These are phyloP conservation scores for Yamadazyma jaroonii DNA, from an alignment of 1,139 yeast genomes.

Conservation along the genomic window DNA sequence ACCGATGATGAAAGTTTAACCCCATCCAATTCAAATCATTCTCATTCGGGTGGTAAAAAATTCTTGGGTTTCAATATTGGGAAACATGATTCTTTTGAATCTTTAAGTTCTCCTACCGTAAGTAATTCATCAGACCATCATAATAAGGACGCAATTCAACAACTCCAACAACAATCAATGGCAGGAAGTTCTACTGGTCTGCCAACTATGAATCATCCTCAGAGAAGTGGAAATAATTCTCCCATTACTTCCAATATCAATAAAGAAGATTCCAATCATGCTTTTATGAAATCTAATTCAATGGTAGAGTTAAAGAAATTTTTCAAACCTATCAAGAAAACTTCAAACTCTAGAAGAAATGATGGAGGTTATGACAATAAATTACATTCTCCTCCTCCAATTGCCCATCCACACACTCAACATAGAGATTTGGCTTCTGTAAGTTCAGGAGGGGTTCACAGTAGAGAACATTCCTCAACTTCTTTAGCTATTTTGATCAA, in stretches of 20 bases:
- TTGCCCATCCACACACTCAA: slow-evolving; percentile 11
- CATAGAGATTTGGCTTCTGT: not conserved
- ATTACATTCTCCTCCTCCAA: slow-evolving; percentile 32
- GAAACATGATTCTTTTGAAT: slow-evolving; percentile 37
- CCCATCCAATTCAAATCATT: slow-evolving; percentile 35
- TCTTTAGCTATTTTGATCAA: slow-evolving; percentile 44
- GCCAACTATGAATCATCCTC: slow-evolving; percentile 2
- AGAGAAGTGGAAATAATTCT: slow-evolving; percentile 7
- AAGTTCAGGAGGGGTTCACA: slow-evolving; percentile 15
- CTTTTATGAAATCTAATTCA: slow-evolving; percentile 33
- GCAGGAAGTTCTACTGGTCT: slow-evolving; percentile 10
- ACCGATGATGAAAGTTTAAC: slow-evolving; percentile 27
- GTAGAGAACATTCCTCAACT: slow-evolving; percentile 37
- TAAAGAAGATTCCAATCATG: slow-evolving; percentile 28
- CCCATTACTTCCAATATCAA: slow-evolving; percentile 13
- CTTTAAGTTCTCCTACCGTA: slow-evolving; percentile 31
- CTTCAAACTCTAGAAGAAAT: slow-evolving; percentile 17
- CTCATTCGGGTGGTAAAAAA: slow-evolving; percentile 24
- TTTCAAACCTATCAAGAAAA: slow-evolving; percentile 40
- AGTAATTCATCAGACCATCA: slow-evolving; percentile 22
- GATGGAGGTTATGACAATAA: slow-evolving; percentile 23
- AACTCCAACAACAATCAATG: not conserved
- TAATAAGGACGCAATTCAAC: not conserved
- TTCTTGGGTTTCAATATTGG: slow-evolving; percentile 40
- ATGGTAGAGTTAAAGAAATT: slow-evolving; percentile 43